Conservation (phyloP, 2,329 filamentous ascomycete genomes). For the Trichoderma polysporum region DNA sequence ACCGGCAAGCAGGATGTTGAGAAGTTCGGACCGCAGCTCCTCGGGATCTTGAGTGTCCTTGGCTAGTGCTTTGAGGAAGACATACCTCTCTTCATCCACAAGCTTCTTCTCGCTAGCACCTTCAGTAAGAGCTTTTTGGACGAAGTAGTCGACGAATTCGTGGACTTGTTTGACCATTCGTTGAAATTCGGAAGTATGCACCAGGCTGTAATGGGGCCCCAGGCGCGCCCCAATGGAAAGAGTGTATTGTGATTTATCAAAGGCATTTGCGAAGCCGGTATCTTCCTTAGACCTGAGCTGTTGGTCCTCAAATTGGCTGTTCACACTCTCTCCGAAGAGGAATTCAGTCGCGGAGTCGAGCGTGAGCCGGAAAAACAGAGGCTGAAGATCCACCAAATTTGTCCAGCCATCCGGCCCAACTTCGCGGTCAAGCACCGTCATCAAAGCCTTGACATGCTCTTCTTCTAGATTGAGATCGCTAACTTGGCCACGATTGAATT, state of each 20-base stretch:
- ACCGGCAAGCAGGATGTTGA: constrained; percentile 48
- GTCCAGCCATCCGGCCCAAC: constrained; percentile 37
- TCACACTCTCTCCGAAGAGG: constrained; percentile 58
- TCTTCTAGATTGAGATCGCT: constrained; percentile 45
- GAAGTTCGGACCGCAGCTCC: constrained; percentile 32
- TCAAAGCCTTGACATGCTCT: constrained; percentile 36
- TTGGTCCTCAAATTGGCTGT: constrained; percentile 39
- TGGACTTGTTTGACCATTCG: constrained; percentile 66
- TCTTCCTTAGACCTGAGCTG: constrained; percentile 29
- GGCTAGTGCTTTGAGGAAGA: constrained; percentile 35
- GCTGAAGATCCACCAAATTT: constrained; percentile 43
- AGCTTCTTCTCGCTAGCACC: constrained; percentile 21
- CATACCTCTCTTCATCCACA: constrained; percentile 27
- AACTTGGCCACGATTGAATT: constrained; percentile 44
- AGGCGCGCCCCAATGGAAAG: constrained; percentile 53
- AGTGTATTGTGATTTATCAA: constrained; percentile 41
- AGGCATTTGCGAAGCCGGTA: constrained; percentile 35
- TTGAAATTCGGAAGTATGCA: constrained; percentile 56
- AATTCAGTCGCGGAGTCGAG: constrained; percentile 54
- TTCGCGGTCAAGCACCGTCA: constrained; percentile 26
- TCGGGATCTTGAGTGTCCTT: constrained; percentile 34
- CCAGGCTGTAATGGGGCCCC: constrained; percentile 45
- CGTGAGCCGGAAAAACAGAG: constrained; percentile 49
- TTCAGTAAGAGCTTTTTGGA: constrained; percentile 53
- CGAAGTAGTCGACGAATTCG: constrained; percentile 67